Conservation (phyloP, 2,329 filamentous ascomycete species). For the Colletotrichum eleusines region DNA sequence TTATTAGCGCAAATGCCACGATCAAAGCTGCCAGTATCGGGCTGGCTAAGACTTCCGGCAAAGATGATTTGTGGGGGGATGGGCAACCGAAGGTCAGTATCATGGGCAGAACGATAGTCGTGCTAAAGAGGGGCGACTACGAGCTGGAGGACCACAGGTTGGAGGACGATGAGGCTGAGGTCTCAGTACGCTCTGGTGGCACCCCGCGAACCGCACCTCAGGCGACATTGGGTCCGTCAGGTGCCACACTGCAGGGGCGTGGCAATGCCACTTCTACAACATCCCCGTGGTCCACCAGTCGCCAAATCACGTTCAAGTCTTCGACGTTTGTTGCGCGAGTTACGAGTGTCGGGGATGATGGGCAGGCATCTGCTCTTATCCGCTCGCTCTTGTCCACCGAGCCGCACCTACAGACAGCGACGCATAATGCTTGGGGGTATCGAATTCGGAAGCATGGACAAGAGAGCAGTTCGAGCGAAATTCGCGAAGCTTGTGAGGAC, state of each 20-base stretch:
- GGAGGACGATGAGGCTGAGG: constrained; percentile 53
- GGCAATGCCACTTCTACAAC: constrained; percentile 36
- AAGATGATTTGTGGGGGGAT: constrained; percentile 78
- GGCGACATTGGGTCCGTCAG: constrained; percentile 31
- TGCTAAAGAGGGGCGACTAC: constrained; percentile 84
- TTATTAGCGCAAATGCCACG: constrained; percentile 84
- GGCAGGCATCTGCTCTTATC: constrained; percentile 58
- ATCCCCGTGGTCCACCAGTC: constrained; percentile 63
- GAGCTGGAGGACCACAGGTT: constrained; percentile 68
- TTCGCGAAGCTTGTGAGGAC: constrained; percentile 66
- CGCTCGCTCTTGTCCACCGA: constrained; percentile 62
- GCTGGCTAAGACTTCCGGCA: constrained; percentile 72
- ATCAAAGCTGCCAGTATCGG: constrained; percentile 82
- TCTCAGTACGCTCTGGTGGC: constrained; percentile 40
- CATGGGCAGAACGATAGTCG: constrained; percentile 78
- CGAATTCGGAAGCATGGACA: constrained; percentile 46
- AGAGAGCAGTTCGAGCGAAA: constrained; percentile 25
- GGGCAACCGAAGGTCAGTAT: constrained; percentile 81
- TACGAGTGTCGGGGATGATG: constrained; percentile 53
- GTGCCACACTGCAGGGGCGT: constrained; percentile 39
- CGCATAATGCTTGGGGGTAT: constrained; percentile 71
- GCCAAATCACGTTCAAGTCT: constrained; percentile 62
- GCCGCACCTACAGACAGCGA: constrained; percentile 64
- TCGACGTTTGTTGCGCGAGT: constrained; percentile 71
- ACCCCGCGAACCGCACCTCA: constrained; percentile 12